Evolutionary conservation across 148 eudicot genomes (phyloP), one percentile per base, ranked within the genome.

Genomic region (Dysphania ambrosioides): DNA sequence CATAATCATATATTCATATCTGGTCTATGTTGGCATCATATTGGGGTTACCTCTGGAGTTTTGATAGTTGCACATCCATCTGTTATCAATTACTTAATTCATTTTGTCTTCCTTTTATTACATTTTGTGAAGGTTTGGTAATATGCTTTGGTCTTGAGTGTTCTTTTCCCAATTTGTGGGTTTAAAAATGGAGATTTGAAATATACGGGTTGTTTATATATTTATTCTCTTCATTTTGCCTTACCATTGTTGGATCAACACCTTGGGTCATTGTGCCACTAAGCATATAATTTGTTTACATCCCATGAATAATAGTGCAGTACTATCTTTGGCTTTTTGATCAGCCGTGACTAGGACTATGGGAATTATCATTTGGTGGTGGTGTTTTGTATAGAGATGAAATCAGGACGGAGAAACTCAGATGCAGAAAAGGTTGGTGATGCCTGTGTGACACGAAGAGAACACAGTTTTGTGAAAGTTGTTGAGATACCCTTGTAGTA

Each of bases 21-120:
- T 78, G 66, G 34, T 76, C 60, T 56, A 2, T 53, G 42, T 34
- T 58, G 57, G 73, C 68, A 42, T 55, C 40, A 15, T 58, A 13
- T 41, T 9, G 41, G 70, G 38, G 40, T 61, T 71, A 23, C 27
- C 12, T 62, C 57, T 66, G 55, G 75, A 74, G 59, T 78, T 78
- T 78, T 82, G 85, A 51, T 74, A 79, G 69, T 58, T 67, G 65
- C 65, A 66, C 56, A 72, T 69, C 68, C 60, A 60, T 69, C 13
- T 75, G 36, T 71, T 78, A 47, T 70, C 60, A 74, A 67, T 77
- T 73, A 78, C 75, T 81, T 74, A 34, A 78, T 73, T 78, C 79
- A 82, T 82, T 66, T 35, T 64, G 51, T 35, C 30, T 56, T 55
- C 38, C 70, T 21, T 38, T 57, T 74, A 21, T 24, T 30, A 21